Base-by-base conservation (phyloP, 768 basidiomycete species). In the Leccinum sublutescens region DNA sequence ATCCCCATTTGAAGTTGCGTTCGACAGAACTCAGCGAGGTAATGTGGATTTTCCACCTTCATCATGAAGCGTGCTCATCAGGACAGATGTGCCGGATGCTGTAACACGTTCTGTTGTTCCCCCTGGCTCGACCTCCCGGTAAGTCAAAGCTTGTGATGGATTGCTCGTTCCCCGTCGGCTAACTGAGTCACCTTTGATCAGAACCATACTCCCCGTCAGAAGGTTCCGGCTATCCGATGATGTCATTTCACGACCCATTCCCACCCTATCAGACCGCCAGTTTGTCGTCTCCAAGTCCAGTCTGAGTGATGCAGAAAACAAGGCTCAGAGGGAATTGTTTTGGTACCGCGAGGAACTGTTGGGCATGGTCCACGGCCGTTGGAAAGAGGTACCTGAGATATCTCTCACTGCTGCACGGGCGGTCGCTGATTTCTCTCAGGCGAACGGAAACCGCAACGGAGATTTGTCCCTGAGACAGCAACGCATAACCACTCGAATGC, bases 321-420 rank as follows among this genome's bases (percentile, higher is more conserved):
- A 77, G 47, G 68, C 78, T 10, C 88, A 93, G 69, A 80, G 86
- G 40, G 91, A 94, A 68, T 70, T 95, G 15, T 99, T 98, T 77
- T 99, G 97, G 97, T 96, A 97, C 71, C 81, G 95, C 36, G 95
- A 99, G 71, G 86, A 88, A 62, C 75, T 99, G 10, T 82, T 98
- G 66, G 83, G 83, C 50, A 74, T 76, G 52, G 70, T 98, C 14
- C 77, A 76, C 12, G 88, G 88, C 10, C 79, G 77, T 17, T 99
- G 97, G 97, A 82, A 82, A 68, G 97, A 98, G 84, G 95, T 93
- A 45, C 5, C 0, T 2, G 59, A 59, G 1, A 1, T 27, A 1
- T 27, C 23, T 12, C 19, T 49, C 21, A 19, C 17, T 25, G 33
- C 12, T 36, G 21, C n/a, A 2, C 7, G 29, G 34, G 36, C 11